Percentiles rank a stretch among this genome's conserved stretches.
Conservation (phyloP, 192 early-diverging fungal species). For the Linnemannia zychae region DNA sequence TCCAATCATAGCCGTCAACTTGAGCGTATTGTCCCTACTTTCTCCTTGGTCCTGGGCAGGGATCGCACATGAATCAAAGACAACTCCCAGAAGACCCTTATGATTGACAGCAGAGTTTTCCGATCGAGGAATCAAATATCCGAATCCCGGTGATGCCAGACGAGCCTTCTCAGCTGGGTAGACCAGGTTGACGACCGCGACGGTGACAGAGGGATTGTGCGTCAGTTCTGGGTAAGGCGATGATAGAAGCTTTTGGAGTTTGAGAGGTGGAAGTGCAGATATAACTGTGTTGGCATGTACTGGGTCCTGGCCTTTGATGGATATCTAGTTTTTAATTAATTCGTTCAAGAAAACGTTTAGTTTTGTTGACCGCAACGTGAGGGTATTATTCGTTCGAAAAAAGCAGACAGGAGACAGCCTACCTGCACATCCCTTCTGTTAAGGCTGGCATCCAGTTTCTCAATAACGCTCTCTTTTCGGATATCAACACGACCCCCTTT, state of each 20-base stretch:
- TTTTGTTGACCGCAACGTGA: not conserved
- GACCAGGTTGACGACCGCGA: slow-evolving; percentile 89
- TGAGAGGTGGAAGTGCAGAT: slow-evolving; percentile 73
- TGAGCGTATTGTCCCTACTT: slow-evolving; percentile 42
- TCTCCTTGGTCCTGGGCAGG: slow-evolving; percentile 74
- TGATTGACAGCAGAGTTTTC: slow-evolving; percentile 64
- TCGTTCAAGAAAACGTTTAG: not conserved
- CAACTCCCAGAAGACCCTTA: slow-evolving; percentile 76
- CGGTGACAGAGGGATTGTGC: slow-evolving; percentile 77
- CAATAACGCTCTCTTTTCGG: slow-evolving; percentile 58
- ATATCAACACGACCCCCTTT: slow-evolving; percentile 71
- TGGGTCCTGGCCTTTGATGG: slow-evolving; percentile 36
- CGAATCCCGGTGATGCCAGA: slow-evolving; percentile 86
- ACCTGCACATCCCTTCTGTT: slow-evolving; percentile 58
- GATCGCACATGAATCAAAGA: slow-evolving; percentile 89
- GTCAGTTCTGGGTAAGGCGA: slow-evolving; percentile 59
- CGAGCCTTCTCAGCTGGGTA: slow-evolving; percentile 63
- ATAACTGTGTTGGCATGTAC: slow-evolving; percentile 73
- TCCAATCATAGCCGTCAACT: slow-evolving; percentile 94
- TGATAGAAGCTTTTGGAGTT: slow-evolving; percentile 37
- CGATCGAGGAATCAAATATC: slow-evolving; percentile 86
- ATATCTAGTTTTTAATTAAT: slow-evolving; percentile 29
- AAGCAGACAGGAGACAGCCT: slow-evolving; percentile 19
- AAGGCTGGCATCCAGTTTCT: slow-evolving; percentile 53
- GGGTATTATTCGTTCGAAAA: not conserved